A percentile compares a stretch with the other conserved stretches of the same genome.
These are phyloP conservation scores for Ogataea populi-albae DNA, from an alignment of 805 yeast genomes.

Conservation along the genomic window DNA sequence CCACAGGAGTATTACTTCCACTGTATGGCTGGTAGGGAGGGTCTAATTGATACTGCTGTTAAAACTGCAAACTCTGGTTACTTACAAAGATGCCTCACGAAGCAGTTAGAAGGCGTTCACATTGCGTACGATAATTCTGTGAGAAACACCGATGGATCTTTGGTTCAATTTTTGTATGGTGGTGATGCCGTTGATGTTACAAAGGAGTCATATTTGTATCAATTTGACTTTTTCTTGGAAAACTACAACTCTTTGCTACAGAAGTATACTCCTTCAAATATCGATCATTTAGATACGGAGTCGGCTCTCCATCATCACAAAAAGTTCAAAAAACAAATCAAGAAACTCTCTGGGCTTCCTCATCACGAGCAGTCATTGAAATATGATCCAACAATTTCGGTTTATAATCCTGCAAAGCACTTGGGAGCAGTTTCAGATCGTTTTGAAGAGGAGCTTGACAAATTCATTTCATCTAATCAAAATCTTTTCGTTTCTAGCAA, in stretches of 20 bases:
- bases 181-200: conserved; percentile 96
- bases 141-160: conserved; percentile 91
- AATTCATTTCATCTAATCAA: conserved; percentile 56
- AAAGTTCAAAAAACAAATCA: conserved; percentile 70
- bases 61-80: conserved; percentile 98
- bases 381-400: conserved; percentile 85
- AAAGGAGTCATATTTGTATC: conserved; percentile 89
- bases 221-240: conserved; percentile 89
- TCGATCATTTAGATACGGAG: conserved; percentile 78
- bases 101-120: conserved; percentile 96
- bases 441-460: conserved; percentile 78
- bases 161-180: conserved; percentile 94
- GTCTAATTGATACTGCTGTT: conserved; percentile 98
- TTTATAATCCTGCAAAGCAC: conserved; percentile 83
- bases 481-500: conserved; percentile 53
- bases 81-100: conserved; percentile 95
- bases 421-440: conserved; percentile 91
- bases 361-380: conserved; percentile 61
- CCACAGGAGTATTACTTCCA: conserved; percentile 99
- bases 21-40: conserved; percentile 99
- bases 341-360: conserved; percentile 59
- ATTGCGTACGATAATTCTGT: conserved; percentile 92
- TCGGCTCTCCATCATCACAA: conserved; percentile 77
- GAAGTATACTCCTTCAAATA: conserved; percentile 81
- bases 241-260: conserved; percentile 83